Conservation (phyloP, 2,329 filamentous ascomycete genomes). For the Microdochium trichocladiopsis region DNA sequence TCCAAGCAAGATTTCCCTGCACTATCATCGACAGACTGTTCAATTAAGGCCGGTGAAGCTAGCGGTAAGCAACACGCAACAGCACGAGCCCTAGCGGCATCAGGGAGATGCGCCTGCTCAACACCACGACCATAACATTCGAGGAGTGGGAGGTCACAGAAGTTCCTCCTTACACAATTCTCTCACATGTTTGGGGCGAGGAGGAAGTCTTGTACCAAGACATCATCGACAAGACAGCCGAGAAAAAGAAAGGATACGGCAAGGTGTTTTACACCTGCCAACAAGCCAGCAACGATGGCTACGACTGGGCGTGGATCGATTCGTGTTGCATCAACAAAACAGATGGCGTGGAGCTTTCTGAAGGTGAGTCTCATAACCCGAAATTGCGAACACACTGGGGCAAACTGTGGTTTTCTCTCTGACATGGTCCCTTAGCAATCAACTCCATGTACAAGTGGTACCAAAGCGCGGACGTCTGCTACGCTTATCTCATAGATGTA, state of each 20-base stretch:
- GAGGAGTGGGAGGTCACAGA: background rate
- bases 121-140: background rate
- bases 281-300: background rate
- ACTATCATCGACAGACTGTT: no score
- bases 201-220: slow-evolving; percentile 3
- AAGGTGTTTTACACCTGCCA: background rate
- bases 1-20: no score
- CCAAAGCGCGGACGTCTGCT: slow-evolving; percentile 8
- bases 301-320: slow-evolving; percentile 14
- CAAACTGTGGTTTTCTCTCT: no score
- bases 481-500: slow-evolving; percentile 14
- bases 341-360: slow-evolving; percentile 10
- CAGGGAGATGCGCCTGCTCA: background rate
- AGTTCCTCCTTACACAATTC: slow-evolving; percentile 2
- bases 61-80: no score
- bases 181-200: slow-evolving; percentile 5
- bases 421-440: slow-evolving; percentile 2
- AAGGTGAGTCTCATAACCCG: slow-evolving; percentile 2
- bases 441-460: slow-evolving; percentile 13
- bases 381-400: no score
- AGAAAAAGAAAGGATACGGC: background rate
- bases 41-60: no score
- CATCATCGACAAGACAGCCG: background rate
- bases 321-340: slow-evolving; percentile 17
- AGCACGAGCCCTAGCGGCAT: background rate